Conservation (phyloP, 106 monocot genomes). For the Allium fistulosum region DNA sequence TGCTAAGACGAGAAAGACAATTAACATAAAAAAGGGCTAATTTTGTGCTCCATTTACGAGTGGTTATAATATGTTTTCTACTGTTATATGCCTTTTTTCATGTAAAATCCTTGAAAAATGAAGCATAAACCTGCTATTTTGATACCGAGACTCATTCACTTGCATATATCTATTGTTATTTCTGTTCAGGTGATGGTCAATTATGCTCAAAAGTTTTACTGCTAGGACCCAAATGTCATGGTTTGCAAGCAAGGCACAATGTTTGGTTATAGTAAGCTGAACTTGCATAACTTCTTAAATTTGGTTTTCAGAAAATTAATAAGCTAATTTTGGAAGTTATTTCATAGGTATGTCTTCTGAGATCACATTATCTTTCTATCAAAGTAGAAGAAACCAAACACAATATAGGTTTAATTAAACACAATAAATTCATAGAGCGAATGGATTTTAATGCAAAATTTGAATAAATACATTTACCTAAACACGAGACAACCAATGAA, state of each 20-base stretch:
- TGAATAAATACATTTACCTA: no score
- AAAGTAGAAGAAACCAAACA: no score
- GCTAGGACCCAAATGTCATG: constrained; percentile 86
- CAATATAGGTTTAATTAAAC: no score
- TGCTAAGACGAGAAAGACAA: constrained; percentile 86
- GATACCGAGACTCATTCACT: neutral
- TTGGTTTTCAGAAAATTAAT: no score
- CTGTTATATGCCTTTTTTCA: neutral
- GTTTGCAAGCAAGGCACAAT: constrained; percentile 93
- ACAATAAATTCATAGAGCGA: no score
- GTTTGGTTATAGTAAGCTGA: constrained; percentile 91
- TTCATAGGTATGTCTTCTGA: no score
- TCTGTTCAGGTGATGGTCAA: constrained; percentile 69
- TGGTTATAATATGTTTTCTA: constrained; percentile 4
- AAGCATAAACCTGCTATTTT: no score
- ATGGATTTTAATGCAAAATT: no score
- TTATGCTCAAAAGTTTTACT: constrained; percentile 81
- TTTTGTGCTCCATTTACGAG: constrained; percentile 96
- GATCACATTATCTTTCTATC: no score
- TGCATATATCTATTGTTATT: neutral
- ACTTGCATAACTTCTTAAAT: no score
- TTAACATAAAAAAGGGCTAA: constrained; percentile 98
- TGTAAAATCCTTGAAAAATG: neutral
- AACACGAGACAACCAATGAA: no score
- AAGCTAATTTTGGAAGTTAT: no score